phyloP scores from a whole-genome alignment of 2,329 filamentous ascomycete genomes.

The Leptosphaerulina australis region DNA sequence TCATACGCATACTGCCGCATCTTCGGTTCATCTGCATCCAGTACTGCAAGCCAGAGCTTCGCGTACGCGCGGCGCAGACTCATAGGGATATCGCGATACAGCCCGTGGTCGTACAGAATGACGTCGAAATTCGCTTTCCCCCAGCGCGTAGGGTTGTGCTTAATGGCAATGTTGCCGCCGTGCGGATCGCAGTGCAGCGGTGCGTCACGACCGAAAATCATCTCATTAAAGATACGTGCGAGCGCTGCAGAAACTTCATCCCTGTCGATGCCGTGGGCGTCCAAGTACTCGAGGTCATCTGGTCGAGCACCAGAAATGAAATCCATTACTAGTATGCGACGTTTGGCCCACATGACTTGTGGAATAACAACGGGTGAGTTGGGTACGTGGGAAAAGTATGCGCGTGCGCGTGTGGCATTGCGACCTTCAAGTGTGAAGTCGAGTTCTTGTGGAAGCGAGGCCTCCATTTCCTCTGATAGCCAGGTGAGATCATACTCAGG shows the following conservation, averaged over 20 bases:
- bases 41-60: conserved; percentile 95
- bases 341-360: conserved; percentile 84
- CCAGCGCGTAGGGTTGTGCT: conserved; percentile 69
- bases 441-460: conserved; percentile 86
- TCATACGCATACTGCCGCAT: conserved; percentile 92
- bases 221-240: conserved; percentile 95
- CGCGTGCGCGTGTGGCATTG: conserved; percentile 79
- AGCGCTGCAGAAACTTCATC: conserved; percentile 94
- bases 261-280: conserved; percentile 83
- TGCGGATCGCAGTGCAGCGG: conserved; percentile 97
- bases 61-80: conserved; percentile 83
- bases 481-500: conserved; percentile 98
- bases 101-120: conserved; percentile 93
- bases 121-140: conserved; percentile 83
- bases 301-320: conserved; percentile 84
- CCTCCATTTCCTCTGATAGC: conserved; percentile 91
- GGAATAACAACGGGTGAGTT: conserved; percentile 86
- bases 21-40: conserved; percentile 80
- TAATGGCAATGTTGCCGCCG: conserved; percentile 92
- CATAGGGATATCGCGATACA: conserved; percentile 90
- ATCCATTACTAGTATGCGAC: conserved; percentile 93
- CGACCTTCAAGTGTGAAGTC: conserved; percentile 85
- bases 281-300: conserved; percentile 87
- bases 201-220: conserved; percentile 92
- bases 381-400: conserved; percentile 78